Base-by-base conservation (phyloP, 352 stramenopile genomes). In the Globisporangium radiosum region DNA sequence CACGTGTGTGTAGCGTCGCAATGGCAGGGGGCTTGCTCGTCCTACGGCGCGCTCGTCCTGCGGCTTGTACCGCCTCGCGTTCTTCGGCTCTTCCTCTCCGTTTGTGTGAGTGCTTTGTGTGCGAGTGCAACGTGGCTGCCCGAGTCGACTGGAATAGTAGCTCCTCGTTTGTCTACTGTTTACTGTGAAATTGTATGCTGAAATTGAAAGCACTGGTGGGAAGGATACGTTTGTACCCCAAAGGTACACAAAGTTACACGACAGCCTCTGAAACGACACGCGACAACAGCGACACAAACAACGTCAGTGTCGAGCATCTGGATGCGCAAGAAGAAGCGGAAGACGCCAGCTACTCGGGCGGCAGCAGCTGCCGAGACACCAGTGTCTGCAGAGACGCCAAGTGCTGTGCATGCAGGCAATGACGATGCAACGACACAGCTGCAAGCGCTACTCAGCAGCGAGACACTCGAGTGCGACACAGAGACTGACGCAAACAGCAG, bases 251-350 rank as follows among this genome's bases (percentile, higher is more conserved):
- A 3, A 25, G 49, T n/a, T n/a, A 54, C 37, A 0, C 15, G 14
- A n/a, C 42, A 11, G 8, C 37, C 9, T 10, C 5, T 5, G 40
- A 57, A 42, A 57, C 40, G 40, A 48, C 19, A 13, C 14, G 17
- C 25, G 25, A n/a, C 8, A 40, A n/a, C 5, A 4, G 4, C 14
- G 11, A 52, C 17, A 14, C 14, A 7, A 36, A 40, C 39, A 40
- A 33, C 25, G 25, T 3, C 25, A 33, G 25, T 33, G 25, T 3
- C 1, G 25, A 33, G 25, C 25, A 33, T 33, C 3, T 33, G 25
- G 43, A 63, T 58, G 58, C 55, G 43, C 14, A 64, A 59, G 45
- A 64, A 64, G 39, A 64, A 55, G 52, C 54, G 58, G 33, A 64
- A 59, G 19, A 38, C 43, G 7, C 5, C 15, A 5, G 52, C 51